phyloP scores from a whole-genome alignment of 73 alveolate species.

The Symbiodinium natans region DNA sequence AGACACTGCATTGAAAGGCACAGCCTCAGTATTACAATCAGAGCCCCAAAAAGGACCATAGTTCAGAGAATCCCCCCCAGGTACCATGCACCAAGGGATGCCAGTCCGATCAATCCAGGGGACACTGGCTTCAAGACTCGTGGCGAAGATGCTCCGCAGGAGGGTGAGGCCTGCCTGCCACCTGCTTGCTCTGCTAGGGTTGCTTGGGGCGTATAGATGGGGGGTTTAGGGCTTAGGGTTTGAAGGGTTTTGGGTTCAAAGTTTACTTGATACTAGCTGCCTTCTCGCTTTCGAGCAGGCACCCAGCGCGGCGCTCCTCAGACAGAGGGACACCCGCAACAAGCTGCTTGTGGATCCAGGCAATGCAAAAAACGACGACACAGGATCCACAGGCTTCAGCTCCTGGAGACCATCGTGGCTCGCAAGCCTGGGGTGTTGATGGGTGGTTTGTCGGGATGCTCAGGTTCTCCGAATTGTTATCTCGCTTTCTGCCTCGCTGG shows the following conservation, averaged over 20 bases:
- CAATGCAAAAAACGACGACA: neutral
- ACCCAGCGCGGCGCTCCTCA: slow-evolving; percentile 71
- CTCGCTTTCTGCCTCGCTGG: neutral
- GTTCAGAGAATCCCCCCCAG: too few relatives aligned
- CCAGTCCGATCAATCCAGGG: neutral
- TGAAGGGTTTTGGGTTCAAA: too few relatives aligned
- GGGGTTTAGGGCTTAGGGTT: too few relatives aligned
- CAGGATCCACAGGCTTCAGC: too few relatives aligned
- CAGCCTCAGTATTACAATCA: neutral
- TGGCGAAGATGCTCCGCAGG: neutral
- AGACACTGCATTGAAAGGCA: neutral
- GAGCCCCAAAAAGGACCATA: too few relatives aligned
- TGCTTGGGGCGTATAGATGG: too few relatives aligned
- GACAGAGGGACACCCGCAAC: too few relatives aligned
- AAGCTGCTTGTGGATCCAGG: neutral
- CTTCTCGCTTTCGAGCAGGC: slow-evolving; percentile 32
- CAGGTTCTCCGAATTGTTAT: too few relatives aligned
- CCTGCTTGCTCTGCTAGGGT: too few relatives aligned
- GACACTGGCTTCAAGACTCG: neutral
- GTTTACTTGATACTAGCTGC: too few relatives aligned
- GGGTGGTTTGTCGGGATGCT: too few relatives aligned
- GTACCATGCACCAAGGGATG: too few relatives aligned
- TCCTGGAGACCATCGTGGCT: slow-evolving; percentile 72
- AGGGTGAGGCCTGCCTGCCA: neutral
- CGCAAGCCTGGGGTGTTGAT: neutral